Base-by-base conservation (phyloP, 1,284 basidiomycete genomes). In the Ceratorhiza oryzae-sativae region DNA sequence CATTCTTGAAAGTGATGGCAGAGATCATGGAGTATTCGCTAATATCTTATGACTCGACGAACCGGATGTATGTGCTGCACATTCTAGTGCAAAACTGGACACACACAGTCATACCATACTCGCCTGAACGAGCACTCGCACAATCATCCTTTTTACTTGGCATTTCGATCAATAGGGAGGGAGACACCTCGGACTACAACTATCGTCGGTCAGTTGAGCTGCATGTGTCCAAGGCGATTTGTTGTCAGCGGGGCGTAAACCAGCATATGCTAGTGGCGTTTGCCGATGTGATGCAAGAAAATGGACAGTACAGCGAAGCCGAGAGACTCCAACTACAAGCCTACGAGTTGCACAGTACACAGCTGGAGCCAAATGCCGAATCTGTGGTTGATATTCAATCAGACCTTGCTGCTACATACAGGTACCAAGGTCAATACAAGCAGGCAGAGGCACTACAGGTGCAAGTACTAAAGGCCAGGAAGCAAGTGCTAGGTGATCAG, bases 1-100 rank as follows among this genome's bases (percentile, higher is more conserved):
- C 3, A 5, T 67, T 67, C 25, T 36, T 42, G 23, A n/a, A 1
- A 2, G 34, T 39, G 1, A 67, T 67, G 34, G 49, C 20, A 4
- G 63, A 67, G 15, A 36, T 55, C 34, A 27, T 10, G 20, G 39
- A 48, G 20, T 55, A 39, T 20, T 67, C 63, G 23, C 63, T 67
- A 0, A 32, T 67, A 10, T 49, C 23, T 1, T 67, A 39, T 32
- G 63, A 67, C 25, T 49, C 20, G 30, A 36, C 30, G 10, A 67
- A 67, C 36, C 3, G 8, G 18, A 15, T n/a, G 3, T 51, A 63
- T n/a, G 48, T 67, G 18, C 34, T 72, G 12, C 60, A 65, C 18
- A 6, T 34, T 1, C 27, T 67, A 1, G 45, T 65, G 15, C 39
- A 55, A 15, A 30, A 48, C 0, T 67, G 51, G 61, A 67, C 39